These are phyloP conservation scores for Nothopassalora personata DNA, from an alignment of 2,329 filamentous ascomycete species.

Conservation along the genomic window DNA sequence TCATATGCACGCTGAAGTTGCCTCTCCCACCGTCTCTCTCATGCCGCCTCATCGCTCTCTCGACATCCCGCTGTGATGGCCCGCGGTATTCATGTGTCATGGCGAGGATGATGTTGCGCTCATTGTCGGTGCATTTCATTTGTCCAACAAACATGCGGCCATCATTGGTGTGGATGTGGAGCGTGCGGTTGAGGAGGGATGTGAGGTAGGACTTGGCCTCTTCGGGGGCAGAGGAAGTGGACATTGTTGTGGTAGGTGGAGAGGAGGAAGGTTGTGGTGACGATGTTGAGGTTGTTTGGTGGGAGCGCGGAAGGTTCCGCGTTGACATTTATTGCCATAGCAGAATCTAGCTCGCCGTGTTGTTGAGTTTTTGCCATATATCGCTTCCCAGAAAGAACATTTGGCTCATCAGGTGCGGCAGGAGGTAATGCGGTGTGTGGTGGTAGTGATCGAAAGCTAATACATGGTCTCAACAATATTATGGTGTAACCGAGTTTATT, in stretches of 20 bases:
- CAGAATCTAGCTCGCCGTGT: no score
- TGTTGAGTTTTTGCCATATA: no score
- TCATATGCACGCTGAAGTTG: slow-evolving; percentile 63
- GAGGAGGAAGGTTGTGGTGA: neutral
- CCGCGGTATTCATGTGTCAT: slow-evolving; percentile 85
- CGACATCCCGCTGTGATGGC: slow-evolving; percentile 49
- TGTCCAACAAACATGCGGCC: slow-evolving; percentile 81
- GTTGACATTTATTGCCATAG: no score
- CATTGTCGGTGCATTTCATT: slow-evolving; percentile 92
- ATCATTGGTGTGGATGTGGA: slow-evolving; percentile 76
- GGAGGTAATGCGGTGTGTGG: no score
- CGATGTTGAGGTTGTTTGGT: neutral
- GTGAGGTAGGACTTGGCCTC: slow-evolving; percentile 28
- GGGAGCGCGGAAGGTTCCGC: neutral
- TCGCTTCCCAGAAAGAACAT: no score
- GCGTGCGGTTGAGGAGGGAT: slow-evolving; percentile 51
- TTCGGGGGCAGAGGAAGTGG: slow-evolving; percentile 6
- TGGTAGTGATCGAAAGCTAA: no score
- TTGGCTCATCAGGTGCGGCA: no score
- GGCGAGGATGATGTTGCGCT: slow-evolving; percentile 75
- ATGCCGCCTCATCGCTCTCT: slow-evolving; percentile 31
- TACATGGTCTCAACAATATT: no score
- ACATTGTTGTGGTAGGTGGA: neutral
- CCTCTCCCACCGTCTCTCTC: slow-evolving; percentile 27
- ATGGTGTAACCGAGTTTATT: no score